phyloP scores from a whole-genome alignment of 805 yeast species.

The Candida nemodendra region DNA sequence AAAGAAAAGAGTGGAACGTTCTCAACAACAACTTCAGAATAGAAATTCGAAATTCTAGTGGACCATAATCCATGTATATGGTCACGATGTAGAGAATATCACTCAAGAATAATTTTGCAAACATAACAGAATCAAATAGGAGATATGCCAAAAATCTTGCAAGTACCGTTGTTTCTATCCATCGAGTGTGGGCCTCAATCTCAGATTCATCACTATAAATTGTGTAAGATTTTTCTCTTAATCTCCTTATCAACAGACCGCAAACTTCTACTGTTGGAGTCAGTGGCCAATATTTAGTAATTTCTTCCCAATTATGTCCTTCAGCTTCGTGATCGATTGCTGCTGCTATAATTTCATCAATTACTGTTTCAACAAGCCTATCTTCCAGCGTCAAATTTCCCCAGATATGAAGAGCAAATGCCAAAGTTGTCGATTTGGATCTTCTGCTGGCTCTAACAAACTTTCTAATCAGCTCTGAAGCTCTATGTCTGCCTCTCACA shows the following conservation, averaged over 20 bases:
- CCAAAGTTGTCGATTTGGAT: constrained; percentile 47
- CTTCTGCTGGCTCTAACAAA: constrained; percentile 57
- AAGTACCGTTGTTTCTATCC: constrained; percentile 71
- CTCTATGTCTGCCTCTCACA: constrained; percentile 57
- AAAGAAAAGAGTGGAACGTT: constrained; percentile 65
- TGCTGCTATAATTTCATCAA: constrained; percentile 73
- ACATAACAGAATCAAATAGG: constrained; percentile 65
- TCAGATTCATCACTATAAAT: constrained; percentile 45
- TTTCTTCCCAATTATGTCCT: constrained; percentile 63
- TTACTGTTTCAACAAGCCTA: constrained; percentile 51
- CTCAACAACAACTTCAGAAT: constrained; percentile 64
- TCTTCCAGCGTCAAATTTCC: constrained; percentile 60
- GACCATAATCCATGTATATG: constrained; percentile 52
- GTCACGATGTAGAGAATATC: constrained; percentile 70
- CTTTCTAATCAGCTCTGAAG: constrained; percentile 59
- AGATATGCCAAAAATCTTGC: constrained; percentile 61
- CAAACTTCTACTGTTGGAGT: constrained; percentile 73
- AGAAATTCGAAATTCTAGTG: constrained; percentile 55
- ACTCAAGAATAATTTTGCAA: constrained; percentile 64
- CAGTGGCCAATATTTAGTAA: constrained; percentile 58
- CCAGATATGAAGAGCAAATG: constrained; percentile 66
- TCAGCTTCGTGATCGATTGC: constrained; percentile 79
- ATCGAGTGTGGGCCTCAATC: constrained; percentile 50
- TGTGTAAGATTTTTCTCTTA: constrained; percentile 53
- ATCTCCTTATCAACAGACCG: constrained; percentile 57